These are phyloP conservation scores for Ophiosphaerella narmari DNA, from an alignment of 2,329 filamentous ascomycete genomes.

Conservation along the genomic window DNA sequence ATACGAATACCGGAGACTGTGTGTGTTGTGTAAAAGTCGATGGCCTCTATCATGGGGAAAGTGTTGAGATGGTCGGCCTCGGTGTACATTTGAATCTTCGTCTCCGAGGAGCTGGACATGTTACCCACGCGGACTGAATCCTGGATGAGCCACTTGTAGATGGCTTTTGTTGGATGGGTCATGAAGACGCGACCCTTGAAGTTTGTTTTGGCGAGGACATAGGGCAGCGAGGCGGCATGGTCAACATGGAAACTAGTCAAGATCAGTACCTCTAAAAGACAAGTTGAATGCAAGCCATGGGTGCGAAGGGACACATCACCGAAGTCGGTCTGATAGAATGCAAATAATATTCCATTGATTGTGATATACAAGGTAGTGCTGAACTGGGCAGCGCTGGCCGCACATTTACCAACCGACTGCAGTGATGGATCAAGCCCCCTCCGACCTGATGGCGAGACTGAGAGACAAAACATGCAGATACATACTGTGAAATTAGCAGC, in stretches of 20 bases:
- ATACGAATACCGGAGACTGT: slow-evolving; percentile 96
- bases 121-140: slow-evolving; percentile 90
- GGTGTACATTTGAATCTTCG: slow-evolving; percentile 77
- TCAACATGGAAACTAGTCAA: slow-evolving; percentile 87
- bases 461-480: slow-evolving; percentile 39
- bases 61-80: slow-evolving; percentile 95
- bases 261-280: slow-evolving; percentile 22
- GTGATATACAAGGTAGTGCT: slow-evolving; percentile 42
- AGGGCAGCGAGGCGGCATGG: slow-evolving; percentile 97
- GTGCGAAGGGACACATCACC: slow-evolving; percentile 39
- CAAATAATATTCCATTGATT: slow-evolving; percentile 49
- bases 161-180: slow-evolving; percentile 98
- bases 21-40: slow-evolving; percentile 97
- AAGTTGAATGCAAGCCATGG: not conserved
- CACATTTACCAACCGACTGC: slow-evolving; percentile 31
- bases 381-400: slow-evolving; percentile 20
- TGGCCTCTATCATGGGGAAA: slow-evolving; percentile 92
- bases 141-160: slow-evolving; percentile 99
- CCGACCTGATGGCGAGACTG: slow-evolving; percentile 19
- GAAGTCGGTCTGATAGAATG: slow-evolving; percentile 40
- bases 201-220: slow-evolving; percentile 96
- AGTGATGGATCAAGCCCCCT: slow-evolving; percentile 37
- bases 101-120: slow-evolving; percentile 65
- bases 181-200: slow-evolving; percentile 97
- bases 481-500: slow-evolving; percentile 98